Evolutionary conservation across 306 rosid genomes (phyloP), one percentile per base, ranked within the genome.

Genomic region (Cicer arietinum): DNA sequence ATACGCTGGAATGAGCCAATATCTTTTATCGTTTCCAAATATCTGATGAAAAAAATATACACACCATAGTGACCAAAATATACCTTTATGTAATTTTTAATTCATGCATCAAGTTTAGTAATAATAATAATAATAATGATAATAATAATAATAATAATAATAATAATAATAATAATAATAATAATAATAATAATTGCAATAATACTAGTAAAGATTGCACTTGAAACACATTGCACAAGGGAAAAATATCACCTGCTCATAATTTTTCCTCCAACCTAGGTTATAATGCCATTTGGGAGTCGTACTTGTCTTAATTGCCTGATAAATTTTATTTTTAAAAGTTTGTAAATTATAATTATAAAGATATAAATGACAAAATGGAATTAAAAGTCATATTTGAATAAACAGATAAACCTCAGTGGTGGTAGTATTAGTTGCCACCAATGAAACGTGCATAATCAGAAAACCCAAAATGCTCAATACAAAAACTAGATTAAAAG

Each of bases 1-100:
- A 80, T 84, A 87, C 59, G 87, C 83, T 11, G 94, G 90, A 69
- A 91, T 81, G 78, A 87, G 83, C 97, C 94, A 91, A 76, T 86
- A 87, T 78, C 83, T 77, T 79, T 78, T 89, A 71, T 89, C 79
- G 66, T 71, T 72, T 69, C 94, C 92, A 65, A 91, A 86, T 52
- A 89, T 92, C 92, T 91, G 20, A 18, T 0, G 88, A 76, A 48
- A 42, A 40, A 61, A 75, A 53, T 46, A 51, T 40, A 69, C 7
- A 57, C 60, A 62, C 6, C 59, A 20, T 30, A 51, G 9, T 20
- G 66, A 43, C 6, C 39, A 53, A 62, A 53, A 39, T 13, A 75
- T 50, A 20, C 41, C 43, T 62, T 25, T 8, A 51, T 7, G 39
- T 59, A 16, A 25, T 18, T 56, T 16, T 14, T 46, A 10, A 57